Evolutionary conservation across 495 filamentous ascomycete species (phyloP).

Genomic region (Pyrenula aspistea): DNA sequence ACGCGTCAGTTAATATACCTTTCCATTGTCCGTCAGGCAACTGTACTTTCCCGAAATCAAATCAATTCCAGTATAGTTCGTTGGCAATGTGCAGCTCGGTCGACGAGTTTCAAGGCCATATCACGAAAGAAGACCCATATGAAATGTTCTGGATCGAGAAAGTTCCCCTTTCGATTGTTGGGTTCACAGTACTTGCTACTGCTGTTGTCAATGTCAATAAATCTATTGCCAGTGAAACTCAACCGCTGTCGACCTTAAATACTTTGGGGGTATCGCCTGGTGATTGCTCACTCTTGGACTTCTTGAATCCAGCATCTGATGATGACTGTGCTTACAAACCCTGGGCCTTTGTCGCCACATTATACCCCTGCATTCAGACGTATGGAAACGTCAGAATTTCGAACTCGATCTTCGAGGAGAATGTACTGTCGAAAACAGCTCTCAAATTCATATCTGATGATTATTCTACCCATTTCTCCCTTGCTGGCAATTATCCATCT

Average conservation of each 20-base stretch:
- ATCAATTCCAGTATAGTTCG: not conserved
- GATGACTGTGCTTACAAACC: not conserved
- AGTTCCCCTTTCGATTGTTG: not conserved
- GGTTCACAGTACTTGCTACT: not conserved
- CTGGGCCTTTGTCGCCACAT: not conserved
- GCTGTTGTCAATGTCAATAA: not conserved
- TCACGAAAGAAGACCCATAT: not conserved
- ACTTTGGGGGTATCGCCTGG: not conserved
- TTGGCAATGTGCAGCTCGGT: not conserved
- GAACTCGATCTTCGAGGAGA: not conserved
- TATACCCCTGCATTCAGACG: constrained; percentile 1
- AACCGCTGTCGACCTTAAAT: not conserved
- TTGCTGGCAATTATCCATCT: not conserved
- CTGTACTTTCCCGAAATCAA: not conserved
- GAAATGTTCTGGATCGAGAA: not conserved
- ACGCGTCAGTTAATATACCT: not conserved
- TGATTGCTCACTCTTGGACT: not conserved
- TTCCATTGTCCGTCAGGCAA: not conserved
- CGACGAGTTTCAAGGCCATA: not conserved
- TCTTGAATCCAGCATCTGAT: not conserved
- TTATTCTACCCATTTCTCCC: constrained; percentile 4
- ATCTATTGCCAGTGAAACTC: not conserved
- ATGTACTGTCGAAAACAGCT: constrained; percentile 11
- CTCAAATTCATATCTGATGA: constrained; percentile 13
- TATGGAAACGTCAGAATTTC: not conserved